Percentiles rank a stretch among this genome's conserved stretches.
These are phyloP conservation scores for Suillus sp. DNA, from an alignment of 768 basidiomycete species.

Conservation along the genomic window DNA sequence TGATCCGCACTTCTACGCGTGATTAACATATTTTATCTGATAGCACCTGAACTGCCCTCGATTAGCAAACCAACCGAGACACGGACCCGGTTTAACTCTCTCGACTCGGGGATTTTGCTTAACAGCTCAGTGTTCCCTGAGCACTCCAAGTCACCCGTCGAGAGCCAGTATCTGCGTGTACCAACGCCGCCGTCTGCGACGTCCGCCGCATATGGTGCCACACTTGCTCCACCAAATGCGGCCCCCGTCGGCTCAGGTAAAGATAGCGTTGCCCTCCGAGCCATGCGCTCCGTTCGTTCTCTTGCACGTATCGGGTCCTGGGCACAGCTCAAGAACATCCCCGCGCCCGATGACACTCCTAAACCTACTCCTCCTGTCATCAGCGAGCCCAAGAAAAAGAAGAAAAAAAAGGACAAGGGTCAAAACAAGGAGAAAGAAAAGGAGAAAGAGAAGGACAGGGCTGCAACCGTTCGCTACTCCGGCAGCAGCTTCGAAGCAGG, in stretches of 20 bases:
- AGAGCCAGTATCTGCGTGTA: slow-evolving; percentile 13
- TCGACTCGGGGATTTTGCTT: slow-evolving; percentile 47
- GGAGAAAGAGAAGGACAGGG: slow-evolving; percentile 34
- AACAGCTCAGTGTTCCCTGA: slow-evolving; percentile 23
- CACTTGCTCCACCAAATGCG: slow-evolving; percentile 41
- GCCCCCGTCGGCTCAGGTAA: slow-evolving; percentile 33
- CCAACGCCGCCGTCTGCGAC: slow-evolving; percentile 34
- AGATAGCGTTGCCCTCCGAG: slow-evolving; percentile 74
- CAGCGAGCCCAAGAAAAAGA: slow-evolving; percentile 36
- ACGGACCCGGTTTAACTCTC: slow-evolving; percentile 65
- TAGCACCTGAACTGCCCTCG: slow-evolving; percentile 50
- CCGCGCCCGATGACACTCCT: slow-evolving; percentile 33
- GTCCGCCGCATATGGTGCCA: slow-evolving; percentile 25
- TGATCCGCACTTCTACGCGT: neutral
- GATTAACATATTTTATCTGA: slow-evolving; percentile 13
- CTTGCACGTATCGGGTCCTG: slow-evolving; percentile 74
- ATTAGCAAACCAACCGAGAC: slow-evolving; percentile 26
- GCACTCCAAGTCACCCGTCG: slow-evolving; percentile 17
- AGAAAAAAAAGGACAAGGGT: slow-evolving; percentile 42
- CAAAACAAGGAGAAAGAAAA: slow-evolving; percentile 17
- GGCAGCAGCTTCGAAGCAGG: slow-evolving; percentile 72
- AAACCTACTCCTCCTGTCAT: slow-evolving; percentile 15
- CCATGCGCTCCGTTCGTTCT: slow-evolving; percentile 74
- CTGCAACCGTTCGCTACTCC: slow-evolving; percentile 46
- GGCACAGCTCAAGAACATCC: slow-evolving; percentile 55